phyloP scores from a whole-genome alignment of 2,329 filamentous ascomycete species.

The Neurospora sp. region DNA sequence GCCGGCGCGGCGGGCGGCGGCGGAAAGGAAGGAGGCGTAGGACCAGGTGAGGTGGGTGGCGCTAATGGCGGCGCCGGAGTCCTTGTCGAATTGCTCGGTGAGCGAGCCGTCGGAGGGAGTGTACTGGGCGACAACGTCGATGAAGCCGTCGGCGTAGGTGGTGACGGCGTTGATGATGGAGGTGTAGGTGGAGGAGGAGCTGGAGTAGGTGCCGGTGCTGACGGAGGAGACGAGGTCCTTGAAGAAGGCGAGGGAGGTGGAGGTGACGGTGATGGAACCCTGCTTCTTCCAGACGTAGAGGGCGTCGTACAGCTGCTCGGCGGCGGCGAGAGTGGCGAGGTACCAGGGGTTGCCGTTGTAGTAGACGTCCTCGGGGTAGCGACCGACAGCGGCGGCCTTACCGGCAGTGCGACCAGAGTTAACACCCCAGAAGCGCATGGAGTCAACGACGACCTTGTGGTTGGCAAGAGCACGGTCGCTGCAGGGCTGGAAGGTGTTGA shows the following conservation, averaged over 20 bases:
- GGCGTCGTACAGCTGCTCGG: slow-evolving; percentile 72
- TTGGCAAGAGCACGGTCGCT: slow-evolving; percentile 60
- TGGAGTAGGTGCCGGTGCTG: slow-evolving; percentile 51
- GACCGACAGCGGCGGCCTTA: slow-evolving; percentile 50
- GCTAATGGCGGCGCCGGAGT: slow-evolving; percentile 44
- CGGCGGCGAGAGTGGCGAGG: slow-evolving; percentile 64
- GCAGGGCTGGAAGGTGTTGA: slow-evolving; percentile 69
- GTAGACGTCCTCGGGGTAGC: slow-evolving; percentile 66
- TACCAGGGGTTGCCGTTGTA: slow-evolving; percentile 78
- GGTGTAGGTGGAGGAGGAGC: slow-evolving; percentile 36
- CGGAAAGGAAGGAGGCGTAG: slow-evolving; percentile 60
- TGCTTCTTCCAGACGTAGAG: slow-evolving; percentile 58
- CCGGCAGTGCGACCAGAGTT: slow-evolving; percentile 56
- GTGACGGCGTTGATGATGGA: slow-evolving; percentile 47
- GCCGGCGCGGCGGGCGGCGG: slow-evolving; percentile 45
- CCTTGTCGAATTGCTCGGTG: slow-evolving; percentile 55
- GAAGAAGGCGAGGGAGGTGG: slow-evolving; percentile 63
- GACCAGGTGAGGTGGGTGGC: slow-evolving; percentile 65
- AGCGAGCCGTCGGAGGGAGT: slow-evolving; percentile 52
- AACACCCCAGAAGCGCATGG: slow-evolving; percentile 64
- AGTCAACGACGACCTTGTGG: slow-evolving; percentile 66
- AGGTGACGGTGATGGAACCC: slow-evolving; percentile 55
- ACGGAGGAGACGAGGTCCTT: slow-evolving; percentile 49
- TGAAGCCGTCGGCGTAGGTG: slow-evolving; percentile 50
- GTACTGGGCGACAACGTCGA: slow-evolving; percentile 54